Evolutionary conservation across 257 asterid species (phyloP).

Genomic region (Ophiorrhiza pumila): DNA sequence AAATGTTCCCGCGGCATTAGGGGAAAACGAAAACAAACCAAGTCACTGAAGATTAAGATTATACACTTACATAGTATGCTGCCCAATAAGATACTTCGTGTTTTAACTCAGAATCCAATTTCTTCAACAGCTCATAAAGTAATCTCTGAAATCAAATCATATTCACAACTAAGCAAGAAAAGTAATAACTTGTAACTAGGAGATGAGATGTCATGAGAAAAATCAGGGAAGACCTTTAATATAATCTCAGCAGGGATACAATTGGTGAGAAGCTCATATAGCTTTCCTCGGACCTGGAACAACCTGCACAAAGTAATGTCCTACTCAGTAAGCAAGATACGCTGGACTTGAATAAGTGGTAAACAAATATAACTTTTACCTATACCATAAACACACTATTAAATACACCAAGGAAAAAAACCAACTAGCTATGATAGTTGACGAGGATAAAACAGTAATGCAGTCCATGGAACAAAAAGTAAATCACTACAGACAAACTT

Average conservation of each 20-base stretch:
- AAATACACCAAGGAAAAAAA: not conserved
- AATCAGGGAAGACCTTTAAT: conserved; percentile 52
- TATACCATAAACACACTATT: not conserved
- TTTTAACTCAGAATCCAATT: conserved; percentile 89
- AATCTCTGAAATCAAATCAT: conserved; percentile 60
- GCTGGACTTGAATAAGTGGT: too few relatives aligned
- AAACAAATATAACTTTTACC: not conserved
- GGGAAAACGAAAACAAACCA: not conserved
- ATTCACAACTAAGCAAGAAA: conserved; percentile 8
- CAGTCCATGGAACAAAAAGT: not conserved
- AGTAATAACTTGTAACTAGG: not conserved
- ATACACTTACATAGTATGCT: conserved; percentile 81
- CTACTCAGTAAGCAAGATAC: not conserved
- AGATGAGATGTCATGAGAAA: conserved; percentile 12
- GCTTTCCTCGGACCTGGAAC: conserved; percentile 91
- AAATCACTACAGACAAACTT: not conserved
- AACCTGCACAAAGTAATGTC: conserved; percentile 45
- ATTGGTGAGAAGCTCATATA: conserved; percentile 84
- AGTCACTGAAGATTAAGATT: conserved; percentile 6
- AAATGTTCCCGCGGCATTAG: not conserved
- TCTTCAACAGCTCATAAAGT: conserved; percentile 78
- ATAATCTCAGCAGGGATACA: conserved; percentile 93
- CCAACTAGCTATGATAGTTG: too few relatives aligned
- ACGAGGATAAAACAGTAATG: too few relatives aligned
- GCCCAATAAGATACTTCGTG: conserved; percentile 92